phyloP scores from a whole-genome alignment of 495 filamentous ascomycete species.

The Hypoxylon intermedium region DNA sequence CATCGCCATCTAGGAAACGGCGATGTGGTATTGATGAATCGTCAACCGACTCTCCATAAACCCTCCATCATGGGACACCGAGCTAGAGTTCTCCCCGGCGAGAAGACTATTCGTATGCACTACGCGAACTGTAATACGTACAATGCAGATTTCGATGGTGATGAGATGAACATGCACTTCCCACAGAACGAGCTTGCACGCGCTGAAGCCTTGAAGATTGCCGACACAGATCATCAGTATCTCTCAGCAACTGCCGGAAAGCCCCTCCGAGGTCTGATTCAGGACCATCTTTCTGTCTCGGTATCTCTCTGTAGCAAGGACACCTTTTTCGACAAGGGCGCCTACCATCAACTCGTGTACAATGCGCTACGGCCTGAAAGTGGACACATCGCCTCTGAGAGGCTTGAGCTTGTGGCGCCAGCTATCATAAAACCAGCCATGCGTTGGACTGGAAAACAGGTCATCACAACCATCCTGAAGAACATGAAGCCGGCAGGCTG shows the following conservation, averaged over 20 bases:
- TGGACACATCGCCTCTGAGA: conserved; percentile 71
- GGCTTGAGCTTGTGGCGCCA: conserved; percentile 79
- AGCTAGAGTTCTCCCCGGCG: conserved; percentile 86
- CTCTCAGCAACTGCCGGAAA: conserved; percentile 93
- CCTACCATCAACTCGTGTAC: conserved; percentile 93
- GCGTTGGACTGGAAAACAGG: conserved; percentile 97
- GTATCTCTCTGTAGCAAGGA: conserved; percentile 90
- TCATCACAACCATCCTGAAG: conserved; percentile 90
- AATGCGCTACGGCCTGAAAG: conserved; percentile 87
- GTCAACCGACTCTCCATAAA: conserved; percentile 98
- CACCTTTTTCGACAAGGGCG: conserved; percentile 86
- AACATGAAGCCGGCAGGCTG: conserved; percentile 82
- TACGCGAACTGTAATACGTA: conserved; percentile 99
- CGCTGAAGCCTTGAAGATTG: conserved; percentile 87
- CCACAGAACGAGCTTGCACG: conserved; percentile 95
- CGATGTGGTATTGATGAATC: conserved; percentile 98
- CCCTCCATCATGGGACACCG: conserved; percentile 99
- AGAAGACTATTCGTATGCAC: conserved; percentile 98
- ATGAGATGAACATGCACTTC: conserved; percentile 99
- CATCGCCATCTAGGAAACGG: conserved; percentile 95
- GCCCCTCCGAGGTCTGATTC: conserved; percentile 93
- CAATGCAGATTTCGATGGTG: conserved; percentile 99
- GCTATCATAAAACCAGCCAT: conserved; percentile 80
- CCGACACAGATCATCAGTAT: conserved; percentile 97
- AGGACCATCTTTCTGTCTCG: conserved; percentile 96